A percentile compares a stretch with the other conserved stretches of the same genome.
phyloP scores from a whole-genome alignment of 2,329 filamentous ascomycete species.

The Alternaria brassicicola region DNA sequence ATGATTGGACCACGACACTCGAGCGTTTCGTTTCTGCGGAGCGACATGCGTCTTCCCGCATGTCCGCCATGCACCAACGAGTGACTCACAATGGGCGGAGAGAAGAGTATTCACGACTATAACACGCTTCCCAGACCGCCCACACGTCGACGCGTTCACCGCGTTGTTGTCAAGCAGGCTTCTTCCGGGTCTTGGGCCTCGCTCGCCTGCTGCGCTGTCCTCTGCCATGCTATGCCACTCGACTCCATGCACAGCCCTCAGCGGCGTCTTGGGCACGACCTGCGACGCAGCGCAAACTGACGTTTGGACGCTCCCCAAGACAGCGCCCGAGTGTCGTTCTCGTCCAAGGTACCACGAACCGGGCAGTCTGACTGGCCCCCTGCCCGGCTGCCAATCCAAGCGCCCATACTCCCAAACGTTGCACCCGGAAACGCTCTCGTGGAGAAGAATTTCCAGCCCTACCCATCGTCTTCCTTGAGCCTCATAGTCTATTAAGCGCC shows the following conservation, averaged over 20 bases:
- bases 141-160: conserved; percentile 38
- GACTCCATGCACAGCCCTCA: conserved; percentile 16
- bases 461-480: conserved; percentile 30
- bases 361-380: conserved; percentile 29
- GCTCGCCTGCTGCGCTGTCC: conserved; percentile 35
- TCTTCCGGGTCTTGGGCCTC: conserved; percentile 38
- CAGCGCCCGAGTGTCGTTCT: conserved; percentile 25
- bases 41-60: conserved; percentile 32
- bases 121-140: conserved; percentile 43
- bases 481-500: conserved; percentile 45
- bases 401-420: conserved; percentile 39
- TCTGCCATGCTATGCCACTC: conserved; percentile 1
- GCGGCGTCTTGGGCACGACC: not conserved
- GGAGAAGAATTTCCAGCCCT: conserved; percentile 27
- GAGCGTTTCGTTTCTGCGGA: conserved; percentile 43
- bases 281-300: conserved; percentile 1
- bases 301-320: conserved; percentile 27
- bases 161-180: conserved; percentile 32
- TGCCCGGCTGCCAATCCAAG: conserved; percentile 33
- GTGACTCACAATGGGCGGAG: conserved; percentile 47
- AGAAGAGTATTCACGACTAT: conserved; percentile 43
- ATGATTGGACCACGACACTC: conserved; percentile 40
- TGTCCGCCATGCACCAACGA: conserved; percentile 28
- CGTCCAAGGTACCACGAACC: conserved; percentile 12
- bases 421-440: conserved; percentile 34